Conservation (phyloP, 2,329 filamentous ascomycete species). For the Fusarium nisikadoi region DNA sequence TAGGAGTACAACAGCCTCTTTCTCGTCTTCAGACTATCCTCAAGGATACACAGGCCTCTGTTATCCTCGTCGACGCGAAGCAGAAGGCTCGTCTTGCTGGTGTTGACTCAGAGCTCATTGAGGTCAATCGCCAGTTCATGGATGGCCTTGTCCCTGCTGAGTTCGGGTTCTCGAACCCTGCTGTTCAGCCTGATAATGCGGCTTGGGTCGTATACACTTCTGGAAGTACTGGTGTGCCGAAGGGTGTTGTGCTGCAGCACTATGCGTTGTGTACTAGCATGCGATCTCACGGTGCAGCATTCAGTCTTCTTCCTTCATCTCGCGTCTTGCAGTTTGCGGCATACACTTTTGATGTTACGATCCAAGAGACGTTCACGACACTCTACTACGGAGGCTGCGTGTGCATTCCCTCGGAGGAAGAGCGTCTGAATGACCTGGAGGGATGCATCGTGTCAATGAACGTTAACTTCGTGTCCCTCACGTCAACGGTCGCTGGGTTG, state of each 20-base stretch:
- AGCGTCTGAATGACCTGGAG: not conserved
- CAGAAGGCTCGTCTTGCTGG: not conserved
- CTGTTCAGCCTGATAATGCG: not conserved
- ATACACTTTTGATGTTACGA: not conserved
- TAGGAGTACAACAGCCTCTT: not conserved
- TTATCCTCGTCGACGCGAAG: not conserved
- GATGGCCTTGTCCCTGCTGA: not conserved
- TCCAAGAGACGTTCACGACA: constrained; percentile 1
- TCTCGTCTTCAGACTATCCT: not conserved
- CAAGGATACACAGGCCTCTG: not conserved
- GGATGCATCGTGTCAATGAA: not conserved
- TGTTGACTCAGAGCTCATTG: not conserved
- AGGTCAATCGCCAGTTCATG: not conserved
- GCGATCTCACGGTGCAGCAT: not conserved
- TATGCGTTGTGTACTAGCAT: not conserved
- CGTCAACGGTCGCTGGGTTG: not conserved
- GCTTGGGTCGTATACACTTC: not conserved
- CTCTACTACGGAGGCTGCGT: not conserved
- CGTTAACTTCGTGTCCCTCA: not conserved
- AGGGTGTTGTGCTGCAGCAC: not conserved
- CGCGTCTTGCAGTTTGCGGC: not conserved
- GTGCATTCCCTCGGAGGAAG: not conserved
- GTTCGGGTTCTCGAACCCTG: not conserved
- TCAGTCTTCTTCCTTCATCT: not conserved
- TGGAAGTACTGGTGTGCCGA: not conserved